Base-by-base conservation (phyloP, 305 asterid species). In the Fraxinus platypoda region DNA sequence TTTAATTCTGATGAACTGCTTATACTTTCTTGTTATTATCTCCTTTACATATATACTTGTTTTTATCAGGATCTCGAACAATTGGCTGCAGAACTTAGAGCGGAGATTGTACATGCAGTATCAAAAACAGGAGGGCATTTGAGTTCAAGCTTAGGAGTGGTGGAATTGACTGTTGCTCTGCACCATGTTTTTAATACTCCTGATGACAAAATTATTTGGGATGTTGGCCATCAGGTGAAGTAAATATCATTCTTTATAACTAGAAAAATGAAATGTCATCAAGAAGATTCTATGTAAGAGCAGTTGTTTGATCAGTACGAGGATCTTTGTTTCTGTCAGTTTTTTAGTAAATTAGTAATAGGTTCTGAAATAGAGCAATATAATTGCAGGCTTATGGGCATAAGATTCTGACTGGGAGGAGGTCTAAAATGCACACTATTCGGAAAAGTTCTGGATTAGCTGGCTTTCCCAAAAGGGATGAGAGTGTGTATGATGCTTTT, bases 201-300 rank as follows among this genome's bases (percentile, higher is more conserved):
- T 2, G 88, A 88, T 1, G 97, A 93, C 37, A 93, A 91, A 75
- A 91, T 93, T 49, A 87, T 93, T 8, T 93, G 97, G 97, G 95
- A 91, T 37, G 97, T 92, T 1, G 97, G 95, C 6, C 97, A 92
- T 82, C 97, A 92, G 92, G 94, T 91, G 59, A 28, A 62, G 46
- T 89, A 64, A 23, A 0, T 19, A 1, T 62, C 5, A 34, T 17
- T 74, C 23, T 9, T 54, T 46, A 19, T 52, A 52, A 17, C 62
- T 52, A 17, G 62, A 19, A n/a, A 57, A 15, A 52, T 52, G 62
- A 52, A 52, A 52, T 52, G 21, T 52, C 62, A 4, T 52, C 8
- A 4, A 52, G 23, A 17, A 52, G 23, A 17, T 15, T 62, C 71
- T 23, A 8, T 8, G 17, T 21, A 59, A 59, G 4, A n/a, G 21